Conservation (phyloP, 2,329 filamentous ascomycete species). For the Neurospora crassa region DNA sequence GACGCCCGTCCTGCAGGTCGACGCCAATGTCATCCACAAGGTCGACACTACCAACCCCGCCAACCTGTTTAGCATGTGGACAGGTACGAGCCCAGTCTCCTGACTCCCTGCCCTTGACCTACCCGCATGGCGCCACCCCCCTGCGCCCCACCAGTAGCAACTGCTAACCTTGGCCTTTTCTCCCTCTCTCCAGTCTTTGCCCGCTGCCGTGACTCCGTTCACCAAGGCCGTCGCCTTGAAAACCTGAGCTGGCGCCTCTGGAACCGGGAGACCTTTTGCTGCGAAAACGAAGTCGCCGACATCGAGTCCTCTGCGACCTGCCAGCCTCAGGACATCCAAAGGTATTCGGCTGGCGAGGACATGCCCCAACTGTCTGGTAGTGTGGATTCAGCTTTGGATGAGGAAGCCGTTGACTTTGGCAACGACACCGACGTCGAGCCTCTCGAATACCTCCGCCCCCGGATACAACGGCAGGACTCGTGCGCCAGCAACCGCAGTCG, state of each 20-base stretch:
- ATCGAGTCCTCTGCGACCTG: constrained; percentile 31
- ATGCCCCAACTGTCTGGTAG: constrained; percentile 68
- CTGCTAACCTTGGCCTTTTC: constrained; percentile 22
- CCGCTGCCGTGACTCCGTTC: constrained; percentile 85
- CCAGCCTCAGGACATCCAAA: constrained; percentile 39
- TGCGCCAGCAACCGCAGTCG: constrained; percentile 60
- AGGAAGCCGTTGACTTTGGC: constrained; percentile 51
- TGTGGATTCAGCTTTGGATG: constrained; percentile 64
- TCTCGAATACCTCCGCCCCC: constrained; percentile 53
- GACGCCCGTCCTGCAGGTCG: constrained; percentile 81
- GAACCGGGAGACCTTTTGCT: constrained; percentile 90
- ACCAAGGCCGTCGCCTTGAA: constrained; percentile 84
- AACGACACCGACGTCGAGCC: constrained; percentile 32
- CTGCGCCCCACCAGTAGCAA: constrained; percentile 3
- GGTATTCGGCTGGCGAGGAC: constrained; percentile 36
- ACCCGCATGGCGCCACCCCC: constrained; percentile 1
- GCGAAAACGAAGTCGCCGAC: constrained; percentile 51
- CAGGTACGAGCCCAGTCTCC: constrained; percentile 48
- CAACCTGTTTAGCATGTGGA: constrained; percentile 95
- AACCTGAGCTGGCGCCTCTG: constrained; percentile 94
- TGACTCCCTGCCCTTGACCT: neutral
- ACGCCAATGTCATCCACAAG: constrained; percentile 85
- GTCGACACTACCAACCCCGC: constrained; percentile 89
- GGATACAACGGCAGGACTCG: constrained; percentile 62
- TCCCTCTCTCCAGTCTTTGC: constrained; percentile 61